Conservation (phyloP, 495 filamentous ascomycete genomes). For the Recurvomyces mirabilis region DNA sequence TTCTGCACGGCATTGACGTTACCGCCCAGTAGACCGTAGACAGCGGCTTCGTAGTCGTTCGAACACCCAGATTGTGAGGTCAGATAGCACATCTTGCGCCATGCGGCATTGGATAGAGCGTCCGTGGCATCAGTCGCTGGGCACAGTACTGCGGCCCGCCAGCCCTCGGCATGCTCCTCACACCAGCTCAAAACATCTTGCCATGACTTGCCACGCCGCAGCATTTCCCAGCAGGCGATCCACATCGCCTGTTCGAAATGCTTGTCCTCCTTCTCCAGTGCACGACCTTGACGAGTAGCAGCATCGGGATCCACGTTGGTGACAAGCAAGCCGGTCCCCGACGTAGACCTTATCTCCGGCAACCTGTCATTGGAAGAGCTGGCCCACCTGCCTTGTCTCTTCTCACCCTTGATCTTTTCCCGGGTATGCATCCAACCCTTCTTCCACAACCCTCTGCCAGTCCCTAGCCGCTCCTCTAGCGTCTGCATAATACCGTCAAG, state of each 20-base stretch:
- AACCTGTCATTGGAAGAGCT: slow-evolving; percentile 43
- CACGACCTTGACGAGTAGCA: slow-evolving; percentile 58
- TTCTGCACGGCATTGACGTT: slow-evolving; percentile 64
- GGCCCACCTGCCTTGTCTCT: slow-evolving; percentile 53
- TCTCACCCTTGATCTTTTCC: slow-evolving; percentile 80
- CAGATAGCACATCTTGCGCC: slow-evolving; percentile 72
- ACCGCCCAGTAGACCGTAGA: slow-evolving; percentile 79
- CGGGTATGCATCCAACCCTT: slow-evolving; percentile 88
- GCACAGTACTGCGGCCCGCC: slow-evolving; percentile 65
- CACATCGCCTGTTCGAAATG: slow-evolving; percentile 79
- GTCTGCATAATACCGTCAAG: slow-evolving; percentile 66
- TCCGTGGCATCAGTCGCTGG: slow-evolving; percentile 25
- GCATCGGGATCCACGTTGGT: slow-evolving; percentile 96
- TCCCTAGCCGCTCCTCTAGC: slow-evolving; percentile 48
- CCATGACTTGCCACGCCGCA: slow-evolving; percentile 64
- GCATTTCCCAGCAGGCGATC: slow-evolving; percentile 80
- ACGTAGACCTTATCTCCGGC: slow-evolving; percentile 39
- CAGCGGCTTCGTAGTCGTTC: slow-evolving; percentile 71
- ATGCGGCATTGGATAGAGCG: slow-evolving; percentile 43
- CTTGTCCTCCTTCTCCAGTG: slow-evolving; percentile 65
- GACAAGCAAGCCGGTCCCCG: slow-evolving; percentile 53
- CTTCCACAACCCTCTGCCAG: slow-evolving; percentile 56
- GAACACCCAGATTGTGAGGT: slow-evolving; percentile 56
- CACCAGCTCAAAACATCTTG: slow-evolving; percentile 71
- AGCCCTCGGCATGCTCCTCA: slow-evolving; percentile 62